Evolutionary conservation across 1,139 yeast species (phyloP).

Genomic region (Debaryomyces sp.): DNA sequence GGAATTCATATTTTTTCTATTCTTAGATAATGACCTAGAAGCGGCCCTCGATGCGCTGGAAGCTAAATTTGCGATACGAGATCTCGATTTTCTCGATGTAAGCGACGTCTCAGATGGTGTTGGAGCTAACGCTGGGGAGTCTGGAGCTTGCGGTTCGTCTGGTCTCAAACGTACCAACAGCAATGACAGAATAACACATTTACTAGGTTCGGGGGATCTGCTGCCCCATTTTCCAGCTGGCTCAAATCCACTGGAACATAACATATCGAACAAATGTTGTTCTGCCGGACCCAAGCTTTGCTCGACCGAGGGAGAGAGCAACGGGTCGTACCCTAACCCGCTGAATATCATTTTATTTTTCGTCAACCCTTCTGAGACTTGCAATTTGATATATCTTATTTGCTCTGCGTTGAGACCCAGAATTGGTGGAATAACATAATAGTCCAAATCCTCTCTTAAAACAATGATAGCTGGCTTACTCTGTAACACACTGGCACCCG

Average conservation of each 20-base stretch:
- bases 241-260: constrained; percentile 85
- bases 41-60: constrained; percentile 50
- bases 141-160: constrained; percentile 42
- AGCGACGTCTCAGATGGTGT: constrained; percentile 44
- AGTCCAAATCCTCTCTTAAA: constrained; percentile 91
- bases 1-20: constrained; percentile 34
- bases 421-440: constrained; percentile 81
- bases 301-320: constrained; percentile 27
- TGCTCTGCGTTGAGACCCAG: constrained; percentile 51
- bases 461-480: constrained; percentile 92
- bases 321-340: constrained; percentile 58
- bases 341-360: constrained; percentile 66
- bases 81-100: constrained; percentile 48
- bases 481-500: constrained; percentile 53
- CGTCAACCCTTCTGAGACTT: constrained; percentile 60
- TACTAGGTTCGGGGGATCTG: constrained; percentile 80
- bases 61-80: constrained; percentile 46
- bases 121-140: constrained; percentile 53
- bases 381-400: constrained; percentile 66
- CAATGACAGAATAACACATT: constrained; percentile 83
- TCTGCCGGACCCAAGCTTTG: constrained; percentile 86
- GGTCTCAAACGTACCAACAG: constrained; percentile 70
- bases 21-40: constrained; percentile 55
- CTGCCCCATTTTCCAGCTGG: constrained; percentile 81
- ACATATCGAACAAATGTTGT: constrained; percentile 91